Evolutionary conservation across 2,329 filamentous ascomycete genomes (phyloP), one percentile per base, ranked within the genome.

Genomic region (Cladosporium sp.): DNA sequence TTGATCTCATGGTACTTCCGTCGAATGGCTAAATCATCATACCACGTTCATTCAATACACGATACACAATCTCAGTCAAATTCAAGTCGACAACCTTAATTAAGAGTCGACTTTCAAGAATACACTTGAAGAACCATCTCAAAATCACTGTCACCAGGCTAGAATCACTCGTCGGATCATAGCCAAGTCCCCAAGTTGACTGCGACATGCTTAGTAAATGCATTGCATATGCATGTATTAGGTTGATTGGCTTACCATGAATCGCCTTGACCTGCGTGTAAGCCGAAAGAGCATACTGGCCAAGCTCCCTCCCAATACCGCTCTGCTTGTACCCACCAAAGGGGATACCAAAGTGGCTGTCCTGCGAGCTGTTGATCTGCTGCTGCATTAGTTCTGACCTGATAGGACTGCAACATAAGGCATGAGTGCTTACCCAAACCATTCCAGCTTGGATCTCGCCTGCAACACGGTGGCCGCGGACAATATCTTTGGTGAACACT

Each of bases 291-390:
- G 48, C 56, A 9, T 37, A 48, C n/a, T 52, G 36, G 9, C 58
- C 58, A 19, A 67, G 64, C 52, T 71, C 68, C 43, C 79, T 68
- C 19, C 80, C 80, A 60, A 82, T 78, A 9, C 78, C 79, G 63
- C 73, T 77, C 68, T 80, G 74, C 67, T 82, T 82, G 7, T 80
- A 75, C 34, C 80, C 80, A 19, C 80, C 80, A 58, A 82, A 82
- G 1, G 79, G 79, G 40, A 82, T 71, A 5, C 69, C 59, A 43
- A 66, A 65, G 52, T 73, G 69, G 40, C 67, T 69, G 39, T 51
- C 42, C 50, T 69, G 68, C 27, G 65, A 70, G 39, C 68, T 72
- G 54, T 74, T 74, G 34, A 74, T 64, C 45, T 48, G 37, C 7
- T 34, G 9, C n/a, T 18, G 27, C 37, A 9, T 48, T 17, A 48